Percentiles rank a stretch among this genome's conserved stretches.
Evolutionary conservation across 768 basidiomycete species (phyloP).

Genomic region (Termitomyces sp.): DNA sequence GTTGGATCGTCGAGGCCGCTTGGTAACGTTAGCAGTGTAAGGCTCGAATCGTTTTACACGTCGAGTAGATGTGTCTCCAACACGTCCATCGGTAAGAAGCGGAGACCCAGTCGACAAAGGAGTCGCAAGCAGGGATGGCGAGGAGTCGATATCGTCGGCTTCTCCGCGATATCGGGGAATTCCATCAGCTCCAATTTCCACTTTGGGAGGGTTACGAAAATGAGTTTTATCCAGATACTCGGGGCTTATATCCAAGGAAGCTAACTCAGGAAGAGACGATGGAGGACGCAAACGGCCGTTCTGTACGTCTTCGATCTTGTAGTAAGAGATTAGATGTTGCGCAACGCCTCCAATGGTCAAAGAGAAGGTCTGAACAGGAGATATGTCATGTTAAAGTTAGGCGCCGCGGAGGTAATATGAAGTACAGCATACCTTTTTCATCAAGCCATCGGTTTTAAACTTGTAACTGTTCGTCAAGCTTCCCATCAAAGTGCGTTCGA

Average conservation of each 20-base stretch:
- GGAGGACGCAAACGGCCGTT: slow-evolving; percentile 84
- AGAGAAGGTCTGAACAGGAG: slow-evolving; percentile 71
- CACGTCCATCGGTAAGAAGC: slow-evolving; percentile 41
- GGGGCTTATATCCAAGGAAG: slow-evolving; percentile 78
- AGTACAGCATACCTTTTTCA: slow-evolving; percentile 79
- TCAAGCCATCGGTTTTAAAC: slow-evolving; percentile 88
- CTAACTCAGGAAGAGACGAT: slow-evolving; percentile 82
- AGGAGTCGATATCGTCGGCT: slow-evolving; percentile 61
- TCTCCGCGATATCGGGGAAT: slow-evolving; percentile 78
- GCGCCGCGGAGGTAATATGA: background rate
- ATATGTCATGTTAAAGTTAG: slow-evolving; percentile 4
- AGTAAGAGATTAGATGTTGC: slow-evolving; percentile 94
- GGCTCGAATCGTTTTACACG: slow-evolving; percentile 15
- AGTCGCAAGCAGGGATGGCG: slow-evolving; percentile 32
- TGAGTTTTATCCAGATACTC: slow-evolving; percentile 88
- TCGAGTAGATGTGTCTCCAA: slow-evolving; percentile 24
- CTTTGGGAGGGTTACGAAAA: slow-evolving; percentile 86
- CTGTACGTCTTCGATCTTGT: slow-evolving; percentile 87
- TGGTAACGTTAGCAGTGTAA: slow-evolving; percentile 5
- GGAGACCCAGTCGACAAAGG: slow-evolving; percentile 41
- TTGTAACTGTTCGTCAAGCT: slow-evolving; percentile 91
- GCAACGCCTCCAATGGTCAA: slow-evolving; percentile 78
- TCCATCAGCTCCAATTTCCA: slow-evolving; percentile 82
- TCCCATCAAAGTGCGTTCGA: slow-evolving; percentile 81
- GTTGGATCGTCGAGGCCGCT: slow-evolving; percentile 11